Conservation (phyloP, 306 rosid species). For the Quercus berberidifolia region DNA sequence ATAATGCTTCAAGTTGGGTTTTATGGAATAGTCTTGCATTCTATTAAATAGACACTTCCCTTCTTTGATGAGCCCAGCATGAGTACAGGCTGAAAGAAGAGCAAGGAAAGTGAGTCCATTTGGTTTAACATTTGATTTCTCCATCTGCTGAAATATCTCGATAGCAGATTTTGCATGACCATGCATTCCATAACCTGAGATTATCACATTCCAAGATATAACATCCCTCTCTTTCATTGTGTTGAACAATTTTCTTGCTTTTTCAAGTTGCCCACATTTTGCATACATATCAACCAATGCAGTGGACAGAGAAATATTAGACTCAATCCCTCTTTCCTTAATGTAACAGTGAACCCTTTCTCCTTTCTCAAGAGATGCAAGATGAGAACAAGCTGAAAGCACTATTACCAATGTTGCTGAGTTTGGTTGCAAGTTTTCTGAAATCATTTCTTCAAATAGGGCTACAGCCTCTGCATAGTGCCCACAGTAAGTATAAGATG, state of each 20-base stretch:
- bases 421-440: conserved; percentile 47
- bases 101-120: conserved; percentile 64
- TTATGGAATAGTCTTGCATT: conserved; percentile 46
- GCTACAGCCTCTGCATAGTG: conserved; percentile 43
- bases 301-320: conserved; percentile 54
- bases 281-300: conserved; percentile 82
- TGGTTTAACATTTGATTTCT: conserved; percentile 56
- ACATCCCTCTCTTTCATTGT: conserved; percentile 60
- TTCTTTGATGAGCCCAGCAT: conserved; percentile 66
- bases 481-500: conserved; percentile 44
- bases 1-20: conserved; percentile 72
- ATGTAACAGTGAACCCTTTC: conserved; percentile 45
- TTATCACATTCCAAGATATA: conserved; percentile 69
- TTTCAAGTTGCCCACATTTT: conserved; percentile 69
- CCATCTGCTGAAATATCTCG: conserved; percentile 59
- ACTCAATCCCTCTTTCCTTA: conserved; percentile 39
- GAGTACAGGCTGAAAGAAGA: conserved; percentile 71
- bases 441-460: conserved; percentile 51
- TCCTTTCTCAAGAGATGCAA: conserved; percentile 59
- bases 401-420: conserved; percentile 45
- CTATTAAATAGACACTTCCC: conserved; percentile 51
- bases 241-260: conserved; percentile 52
- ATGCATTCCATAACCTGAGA: conserved; percentile 70
- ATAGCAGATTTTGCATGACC: conserved; percentile 58
- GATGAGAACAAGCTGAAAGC: conserved; percentile 72